Base-by-base conservation (phyloP, 768 basidiomycete species). In the Hydnomerulius pinastri region DNA sequence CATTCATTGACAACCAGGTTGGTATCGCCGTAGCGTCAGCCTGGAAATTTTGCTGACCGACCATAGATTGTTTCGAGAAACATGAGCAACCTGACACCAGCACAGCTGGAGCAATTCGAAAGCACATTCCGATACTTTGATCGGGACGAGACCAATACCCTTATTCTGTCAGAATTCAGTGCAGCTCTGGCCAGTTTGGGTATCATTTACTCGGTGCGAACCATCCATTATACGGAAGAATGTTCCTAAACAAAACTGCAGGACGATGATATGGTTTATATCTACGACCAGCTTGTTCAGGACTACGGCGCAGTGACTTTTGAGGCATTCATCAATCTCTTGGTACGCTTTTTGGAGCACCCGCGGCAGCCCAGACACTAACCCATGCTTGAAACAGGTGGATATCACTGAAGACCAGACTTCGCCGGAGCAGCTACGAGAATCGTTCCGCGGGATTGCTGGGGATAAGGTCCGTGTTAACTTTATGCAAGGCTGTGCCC, bases 121-220 rank as follows among this genome's bases (percentile, higher is more conserved):
- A 84, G 87, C 65, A 96, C 94, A 1, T 98, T 99, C 84, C 83
- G 95, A 44, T 95, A 98, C 72, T 99, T 99, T 62, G 96, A 98
- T 70, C 84, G 84, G 54, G 94, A 98, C 58, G 88, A 91, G 60
- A 85, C 87, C 32, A 97, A 98, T 64, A 93, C 92, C 0, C 80
- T 98, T 32, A 83, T 79, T 51, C 64, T 86, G 51, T 78, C 90
- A 6, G 93, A 98, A 69, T 88, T 97, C 80, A 81, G 87, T n/a
- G 91, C 92, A 10, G 97, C 97, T 1, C 77, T 99, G 13, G 94
- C 95, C 2, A 94, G 91, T 70, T 75, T 98, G 32, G 95, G 96
- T 1, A 90, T 99, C 47, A 87, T 93, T 17, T 98, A 96, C 64
- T 87, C 90, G 12, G 88, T 88, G 51, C 46, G n/a, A n/a, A n/a